These are phyloP conservation scores for Populus tomentosa DNA, from an alignment of 441 rosid species.

Conservation along the genomic window DNA sequence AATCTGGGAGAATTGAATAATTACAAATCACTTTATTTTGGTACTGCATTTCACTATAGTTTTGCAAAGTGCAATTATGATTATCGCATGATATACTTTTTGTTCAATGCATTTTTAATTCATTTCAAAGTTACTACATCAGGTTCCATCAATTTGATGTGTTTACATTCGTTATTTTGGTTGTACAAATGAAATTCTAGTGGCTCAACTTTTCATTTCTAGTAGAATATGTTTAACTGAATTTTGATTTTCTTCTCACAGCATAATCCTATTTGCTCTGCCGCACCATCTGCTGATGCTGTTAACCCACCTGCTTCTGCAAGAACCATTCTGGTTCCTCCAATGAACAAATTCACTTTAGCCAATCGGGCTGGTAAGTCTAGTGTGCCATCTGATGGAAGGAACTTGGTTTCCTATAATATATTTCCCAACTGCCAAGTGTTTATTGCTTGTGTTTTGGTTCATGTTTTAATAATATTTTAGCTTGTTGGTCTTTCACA, in stretches of 20 bases:
- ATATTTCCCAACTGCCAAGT: constrained; percentile 1
- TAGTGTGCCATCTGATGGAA: not conserved
- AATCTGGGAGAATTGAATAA: not conserved
- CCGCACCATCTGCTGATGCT: constrained; percentile 28
- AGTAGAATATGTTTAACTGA: not conserved
- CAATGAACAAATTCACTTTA: constrained; percentile 26
- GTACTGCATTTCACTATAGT: not conserved
- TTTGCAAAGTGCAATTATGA: not conserved
- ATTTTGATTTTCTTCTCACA: constrained; percentile 13
- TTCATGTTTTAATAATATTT: not conserved
- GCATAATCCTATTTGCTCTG: constrained; percentile 37
- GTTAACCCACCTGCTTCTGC: constrained; percentile 30
- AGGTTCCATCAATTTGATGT: not conserved
- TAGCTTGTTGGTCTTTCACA: constrained; percentile 2
- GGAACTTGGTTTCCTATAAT: not conserved
- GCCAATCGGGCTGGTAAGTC: constrained; percentile 40
- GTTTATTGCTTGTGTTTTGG: constrained; percentile 2
- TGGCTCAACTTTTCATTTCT: not conserved
- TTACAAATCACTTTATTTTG: not conserved
- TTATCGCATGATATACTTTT: not conserved
- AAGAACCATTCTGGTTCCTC: constrained; percentile 19
- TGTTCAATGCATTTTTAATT: not conserved
- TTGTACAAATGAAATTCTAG: not conserved
- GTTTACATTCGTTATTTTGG: not conserved
- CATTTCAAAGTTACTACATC: too few relatives aligned